phyloP scores from a whole-genome alignment of 768 basidiomycete genomes.

The Neoboletus subvelutipes region DNA sequence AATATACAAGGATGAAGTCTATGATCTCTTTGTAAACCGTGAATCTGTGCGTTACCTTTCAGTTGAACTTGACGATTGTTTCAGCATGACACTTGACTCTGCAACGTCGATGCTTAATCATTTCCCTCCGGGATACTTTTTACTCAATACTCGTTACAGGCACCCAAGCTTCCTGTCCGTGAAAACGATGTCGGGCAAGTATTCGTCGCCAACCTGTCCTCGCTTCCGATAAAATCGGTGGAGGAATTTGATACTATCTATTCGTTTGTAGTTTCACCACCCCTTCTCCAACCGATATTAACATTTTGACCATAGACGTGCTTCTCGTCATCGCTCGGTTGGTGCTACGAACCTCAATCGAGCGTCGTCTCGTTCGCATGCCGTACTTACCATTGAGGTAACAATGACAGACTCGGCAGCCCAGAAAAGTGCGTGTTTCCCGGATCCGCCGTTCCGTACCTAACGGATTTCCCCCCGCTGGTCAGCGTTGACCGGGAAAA shows the following conservation, averaged over 20 bases:
- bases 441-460: neutral
- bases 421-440: conserved; percentile 48
- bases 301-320: conserved; percentile 45
- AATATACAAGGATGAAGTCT: conserved; percentile 90
- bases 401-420: conserved; percentile 52
- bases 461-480: neutral
- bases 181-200: conserved; percentile 53
- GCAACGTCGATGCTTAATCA: neutral
- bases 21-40: conserved; percentile 75
- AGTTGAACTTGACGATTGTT: neutral
- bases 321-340: conserved; percentile 76
- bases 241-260: conserved; percentile 51
- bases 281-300: neutral
- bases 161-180: conserved; percentile 53
- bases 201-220: conserved; percentile 52
- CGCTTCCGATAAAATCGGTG: conserved; percentile 36
- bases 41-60: conserved; percentile 52
- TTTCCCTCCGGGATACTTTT: neutral
- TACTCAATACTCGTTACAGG: conserved; percentile 31
- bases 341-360: conserved; percentile 85
- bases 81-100: neutral
- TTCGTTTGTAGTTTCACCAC: conserved; percentile 36
- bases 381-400: conserved; percentile 75
- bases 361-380: conserved; percentile 86
- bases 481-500: conserved; percentile 68